phyloP scores from a whole-genome alignment of 2,329 filamentous ascomycete species.

The Xylaria sp. region DNA sequence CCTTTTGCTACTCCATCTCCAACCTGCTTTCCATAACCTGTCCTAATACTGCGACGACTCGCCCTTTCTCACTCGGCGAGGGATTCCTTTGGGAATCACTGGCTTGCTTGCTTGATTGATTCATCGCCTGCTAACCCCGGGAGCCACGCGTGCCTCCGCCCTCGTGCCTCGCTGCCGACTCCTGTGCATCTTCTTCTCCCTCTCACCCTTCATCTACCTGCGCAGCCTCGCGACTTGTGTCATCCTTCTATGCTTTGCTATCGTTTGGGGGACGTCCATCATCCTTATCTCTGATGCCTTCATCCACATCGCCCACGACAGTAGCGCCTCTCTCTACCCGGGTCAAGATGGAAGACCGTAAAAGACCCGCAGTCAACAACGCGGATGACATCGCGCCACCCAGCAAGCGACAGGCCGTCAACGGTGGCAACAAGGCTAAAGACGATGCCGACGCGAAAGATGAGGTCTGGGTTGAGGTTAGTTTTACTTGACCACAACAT shows the following conservation, averaged over 20 bases:
- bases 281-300: slow-evolving; percentile 72
- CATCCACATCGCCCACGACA: slow-evolving; percentile 64
- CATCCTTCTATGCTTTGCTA: slow-evolving; percentile 12
- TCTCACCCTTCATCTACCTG: slow-evolving; percentile 10
- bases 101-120: slow-evolving; percentile 14
- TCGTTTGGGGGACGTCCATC: slow-evolving; percentile 18
- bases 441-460: slow-evolving; percentile 52
- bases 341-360: slow-evolving; percentile 99
- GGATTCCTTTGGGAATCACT: slow-evolving; percentile 19
- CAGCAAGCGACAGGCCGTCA: slow-evolving; percentile 85
- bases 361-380: slow-evolving; percentile 79
- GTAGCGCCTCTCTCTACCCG: slow-evolving; percentile 70
- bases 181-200: slow-evolving; percentile 14
- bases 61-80: slow-evolving; percentile 10
- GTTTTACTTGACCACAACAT: slow-evolving; percentile 36
- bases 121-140: slow-evolving; percentile 6
- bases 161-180: slow-evolving; percentile 9
- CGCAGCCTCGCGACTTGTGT: slow-evolving; percentile 6
- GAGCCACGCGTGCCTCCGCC: slow-evolving; percentile 18
- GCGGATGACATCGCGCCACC: slow-evolving; percentile 81
- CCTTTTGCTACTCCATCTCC: slow-evolving; percentile 1
- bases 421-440: slow-evolving; percentile 62
- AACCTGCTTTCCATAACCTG: not conserved
- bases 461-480: slow-evolving; percentile 60
- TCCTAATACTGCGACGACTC: slow-evolving; percentile 3